phyloP scores from a whole-genome alignment of 1,284 basidiomycete species.

The Microbotryum silenes-acaulis region DNA sequence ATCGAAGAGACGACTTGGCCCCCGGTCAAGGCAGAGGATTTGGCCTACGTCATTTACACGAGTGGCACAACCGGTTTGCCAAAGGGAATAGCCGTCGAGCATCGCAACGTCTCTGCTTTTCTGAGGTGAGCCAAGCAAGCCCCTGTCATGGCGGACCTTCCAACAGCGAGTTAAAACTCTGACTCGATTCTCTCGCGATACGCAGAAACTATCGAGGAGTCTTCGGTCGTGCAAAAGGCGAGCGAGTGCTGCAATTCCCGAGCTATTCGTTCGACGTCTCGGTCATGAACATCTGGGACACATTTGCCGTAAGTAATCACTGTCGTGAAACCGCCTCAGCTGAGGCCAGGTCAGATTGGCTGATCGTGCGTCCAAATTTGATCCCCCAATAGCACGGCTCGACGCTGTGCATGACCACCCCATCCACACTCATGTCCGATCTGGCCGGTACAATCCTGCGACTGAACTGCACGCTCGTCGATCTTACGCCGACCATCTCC shows the following conservation, averaged over 20 bases:
- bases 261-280: slow-evolving; percentile 33
- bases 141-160: not conserved
- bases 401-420: slow-evolving; percentile 32
- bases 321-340: too few species aligned
- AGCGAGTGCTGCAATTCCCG: slow-evolving; percentile 33
- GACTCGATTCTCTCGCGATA: not conserved
- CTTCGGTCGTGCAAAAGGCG: slow-evolving; percentile 25
- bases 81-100: slow-evolving; percentile 31
- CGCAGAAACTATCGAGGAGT: slow-evolving; percentile 31
- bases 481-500: slow-evolving; percentile 32
- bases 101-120: slow-evolving; percentile 30
- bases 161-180: not conserved
- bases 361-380: too few species aligned
- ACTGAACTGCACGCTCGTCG: slow-evolving; percentile 30
- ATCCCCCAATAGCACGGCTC: slow-evolving; percentile 24
- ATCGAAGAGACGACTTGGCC: not conserved
- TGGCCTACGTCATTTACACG: slow-evolving; percentile 34
- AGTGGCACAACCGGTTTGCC: slow-evolving; percentile 33
- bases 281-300: slow-evolving; percentile 36
- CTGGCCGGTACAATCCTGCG: slow-evolving; percentile 25
- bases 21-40: slow-evolving; percentile 4
- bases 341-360: too few species aligned
- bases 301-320: slow-evolving; percentile 13
- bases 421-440: slow-evolving; percentile 27
- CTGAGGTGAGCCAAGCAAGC: slow-evolving; percentile 7